Base-by-base conservation (phyloP, 805 yeast genomes). In the Yamadazyma endophytica region DNA sequence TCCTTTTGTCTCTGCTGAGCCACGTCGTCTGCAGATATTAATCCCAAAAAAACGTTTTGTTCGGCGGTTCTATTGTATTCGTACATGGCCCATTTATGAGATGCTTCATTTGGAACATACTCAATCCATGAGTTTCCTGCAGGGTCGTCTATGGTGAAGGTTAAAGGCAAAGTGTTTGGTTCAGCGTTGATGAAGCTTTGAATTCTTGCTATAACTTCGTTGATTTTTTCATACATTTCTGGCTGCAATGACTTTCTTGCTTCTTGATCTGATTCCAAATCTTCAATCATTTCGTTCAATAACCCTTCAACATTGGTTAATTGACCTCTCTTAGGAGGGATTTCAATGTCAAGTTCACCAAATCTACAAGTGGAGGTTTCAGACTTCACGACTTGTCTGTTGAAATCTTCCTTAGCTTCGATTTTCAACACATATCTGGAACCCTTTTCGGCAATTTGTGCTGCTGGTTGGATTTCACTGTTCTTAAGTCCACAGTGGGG, bases 81-180 rank as follows among this genome's bases (percentile, higher is more conserved):
- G 20, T 72, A 67, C 57, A 78, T 82, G 16, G 92, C 73, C 96
- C 96, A 90, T 58, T 89, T 87, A 58, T 86, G 94, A 21, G 82
- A 68, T 4, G 95, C 72, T 54, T 87, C 96, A 37, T 85, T 89
- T 13, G 96, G 96, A 37, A 75, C 59, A 55, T 72, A 86, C 52
- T 86, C 96, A 33, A 92, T 78, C 95, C 97, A 92, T 4, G 97
- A 90, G 64, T 92, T 92, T 11, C 98, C 98, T 1, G 96, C 75
- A 17, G 98, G 97, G 58, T 92, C 98, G 56, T 89, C 96, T 8
- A 87, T 63, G 15, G 72, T 68, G 29, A 90, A 72, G 0, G 94
- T 83, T 40, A 90, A 50, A 2, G 97, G 97, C 32, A 85, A 58
- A 13, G 75, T 70, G 19, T 74, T 75, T 32, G 73, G 74, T 37